Evolutionary conservation across 441 rosid genomes (phyloP).

Genomic region (Biscutella laevigata): DNA sequence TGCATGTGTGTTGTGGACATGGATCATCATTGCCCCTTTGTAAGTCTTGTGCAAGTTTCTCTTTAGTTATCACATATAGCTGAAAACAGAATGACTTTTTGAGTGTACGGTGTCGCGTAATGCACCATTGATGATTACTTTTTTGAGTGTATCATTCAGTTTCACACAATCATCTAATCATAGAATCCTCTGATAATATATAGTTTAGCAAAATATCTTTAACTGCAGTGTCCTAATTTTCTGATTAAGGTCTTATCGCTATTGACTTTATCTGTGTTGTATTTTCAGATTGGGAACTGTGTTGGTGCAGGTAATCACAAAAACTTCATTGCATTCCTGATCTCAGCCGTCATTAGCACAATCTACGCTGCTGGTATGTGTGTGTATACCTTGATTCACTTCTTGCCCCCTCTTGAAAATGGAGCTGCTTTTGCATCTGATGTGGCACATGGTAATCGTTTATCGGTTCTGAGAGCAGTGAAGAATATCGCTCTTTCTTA

Average conservation of each 20-base stretch:
- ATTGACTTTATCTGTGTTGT: not conserved
- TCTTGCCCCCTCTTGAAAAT: slow-evolving; percentile 46
- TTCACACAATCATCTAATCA: not conserved
- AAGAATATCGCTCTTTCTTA: slow-evolving; percentile 40
- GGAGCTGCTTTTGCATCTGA: slow-evolving; percentile 16
- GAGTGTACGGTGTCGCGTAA: not conserved
- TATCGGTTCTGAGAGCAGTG: slow-evolving; percentile 30
- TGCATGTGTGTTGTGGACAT: slow-evolving; percentile 79
- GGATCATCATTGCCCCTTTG: slow-evolving; percentile 99
- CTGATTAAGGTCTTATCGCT: not conserved
- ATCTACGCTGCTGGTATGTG: slow-evolving; percentile 49
- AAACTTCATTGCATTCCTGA: slow-evolving; percentile 61
- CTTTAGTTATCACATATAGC: not conserved
- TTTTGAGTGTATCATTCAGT: not conserved
- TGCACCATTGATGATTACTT: not conserved
- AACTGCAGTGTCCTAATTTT: not conserved
- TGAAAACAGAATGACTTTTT: not conserved
- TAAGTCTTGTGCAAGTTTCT: slow-evolving; percentile 32
- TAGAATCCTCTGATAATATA: not conserved
- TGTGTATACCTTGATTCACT: slow-evolving; percentile 33
- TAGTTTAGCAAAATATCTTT: not conserved
- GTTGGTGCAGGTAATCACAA: slow-evolving; percentile 85
- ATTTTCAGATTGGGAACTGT: slow-evolving; percentile 86
- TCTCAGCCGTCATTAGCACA: slow-evolving; percentile 59
- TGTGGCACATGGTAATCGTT: slow-evolving; percentile 7